phyloP scores from a whole-genome alignment of 2,329 filamentous ascomycete species.

The Verticillium nonalfalfae region DNA sequence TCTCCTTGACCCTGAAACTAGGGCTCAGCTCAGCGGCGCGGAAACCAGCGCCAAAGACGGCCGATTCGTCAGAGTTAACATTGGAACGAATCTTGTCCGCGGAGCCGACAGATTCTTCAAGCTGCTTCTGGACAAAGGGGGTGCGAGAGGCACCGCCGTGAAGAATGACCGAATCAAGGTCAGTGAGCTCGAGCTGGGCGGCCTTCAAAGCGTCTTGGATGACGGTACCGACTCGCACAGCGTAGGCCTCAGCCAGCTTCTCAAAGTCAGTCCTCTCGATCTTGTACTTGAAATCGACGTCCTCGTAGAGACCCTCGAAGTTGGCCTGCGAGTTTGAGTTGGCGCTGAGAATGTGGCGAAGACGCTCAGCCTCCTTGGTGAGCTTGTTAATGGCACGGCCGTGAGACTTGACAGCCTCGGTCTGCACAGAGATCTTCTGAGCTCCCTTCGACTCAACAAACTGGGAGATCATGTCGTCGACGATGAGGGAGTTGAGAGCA shows the following conservation, averaged over 20 bases:
- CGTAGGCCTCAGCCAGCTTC: slow-evolving; percentile 62
- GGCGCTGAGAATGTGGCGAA: slow-evolving; percentile 86
- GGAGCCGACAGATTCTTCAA: slow-evolving; percentile 69
- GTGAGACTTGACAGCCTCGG: slow-evolving; percentile 61
- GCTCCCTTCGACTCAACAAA: slow-evolving; percentile 66
- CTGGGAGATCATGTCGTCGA: slow-evolving; percentile 80
- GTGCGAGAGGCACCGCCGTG: slow-evolving; percentile 87
- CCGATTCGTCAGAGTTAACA: slow-evolving; percentile 94
- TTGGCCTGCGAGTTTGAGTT: slow-evolving; percentile 75
- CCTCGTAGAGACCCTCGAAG: slow-evolving; percentile 87
- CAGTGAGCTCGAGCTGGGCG: slow-evolving; percentile 64
- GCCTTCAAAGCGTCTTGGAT: slow-evolving; percentile 68
- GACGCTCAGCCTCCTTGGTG: slow-evolving; percentile 83
- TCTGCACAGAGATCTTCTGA: slow-evolving; percentile 56
- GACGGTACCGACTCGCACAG: slow-evolving; percentile 60
- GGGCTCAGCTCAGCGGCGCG: slow-evolving; percentile 87
- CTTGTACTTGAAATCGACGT: slow-evolving; percentile 91
- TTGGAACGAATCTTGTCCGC: slow-evolving; percentile 81
- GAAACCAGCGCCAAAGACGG: slow-evolving; percentile 93
- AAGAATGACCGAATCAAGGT: slow-evolving; percentile 86
- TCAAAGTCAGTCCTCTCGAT: slow-evolving; percentile 77
- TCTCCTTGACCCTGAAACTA: slow-evolving; percentile 97
- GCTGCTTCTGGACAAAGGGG: slow-evolving; percentile 85
- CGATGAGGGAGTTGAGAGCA: slow-evolving; percentile 76
- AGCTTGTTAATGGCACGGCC: slow-evolving; percentile 84